Conservation (phyloP, 73 alveolate genomes). For the Strombidium stylifer region DNA sequence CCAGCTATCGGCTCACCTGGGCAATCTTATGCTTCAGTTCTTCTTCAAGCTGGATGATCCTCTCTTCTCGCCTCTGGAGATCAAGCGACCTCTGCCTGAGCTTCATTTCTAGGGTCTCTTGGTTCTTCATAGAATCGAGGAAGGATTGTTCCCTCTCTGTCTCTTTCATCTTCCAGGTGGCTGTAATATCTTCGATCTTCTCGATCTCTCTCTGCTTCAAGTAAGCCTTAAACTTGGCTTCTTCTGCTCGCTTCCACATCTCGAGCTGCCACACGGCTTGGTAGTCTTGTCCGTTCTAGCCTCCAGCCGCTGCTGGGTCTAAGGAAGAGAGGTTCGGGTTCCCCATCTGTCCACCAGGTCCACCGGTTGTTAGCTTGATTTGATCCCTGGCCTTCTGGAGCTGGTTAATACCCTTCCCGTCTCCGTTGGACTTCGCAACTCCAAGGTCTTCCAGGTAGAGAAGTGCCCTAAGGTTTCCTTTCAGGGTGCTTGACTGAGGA, state of each 20-base stretch:
- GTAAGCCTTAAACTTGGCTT: conserved; percentile 87
- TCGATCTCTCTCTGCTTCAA: conserved; percentile 86
- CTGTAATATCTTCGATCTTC: conserved; percentile 72
- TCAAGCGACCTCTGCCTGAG: conserved; percentile 78
- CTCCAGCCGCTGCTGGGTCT: background rate
- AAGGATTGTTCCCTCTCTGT: conserved; percentile 76
- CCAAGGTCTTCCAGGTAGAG: conserved; percentile 45
- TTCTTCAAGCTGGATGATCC: conserved; percentile 81
- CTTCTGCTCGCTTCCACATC: conserved; percentile 93
- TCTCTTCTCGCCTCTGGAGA: conserved; percentile 86
- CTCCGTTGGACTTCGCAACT: background rate
- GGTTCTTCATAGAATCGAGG: conserved; percentile 56
- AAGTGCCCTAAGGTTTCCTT: conserved; percentile 30
- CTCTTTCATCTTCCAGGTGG: conserved; percentile 84
- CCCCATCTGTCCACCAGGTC: background rate
- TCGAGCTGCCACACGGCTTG: conserved; percentile 83
- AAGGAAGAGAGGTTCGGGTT: background rate
- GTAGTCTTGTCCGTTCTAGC: conserved; percentile 44
- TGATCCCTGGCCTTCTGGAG: background rate
- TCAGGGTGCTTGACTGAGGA: background rate
- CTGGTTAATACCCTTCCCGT: background rate
- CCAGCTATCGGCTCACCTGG: conserved; percentile 74
- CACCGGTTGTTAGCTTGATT: background rate
- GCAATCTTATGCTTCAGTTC: conserved; percentile 80
- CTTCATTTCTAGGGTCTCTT: conserved; percentile 71